Evolutionary conservation across 192 early-diverging fungal genomes (phyloP), one percentile per base, ranked within the genome.

Genomic region (Gamsiella multidivaricata): DNA sequence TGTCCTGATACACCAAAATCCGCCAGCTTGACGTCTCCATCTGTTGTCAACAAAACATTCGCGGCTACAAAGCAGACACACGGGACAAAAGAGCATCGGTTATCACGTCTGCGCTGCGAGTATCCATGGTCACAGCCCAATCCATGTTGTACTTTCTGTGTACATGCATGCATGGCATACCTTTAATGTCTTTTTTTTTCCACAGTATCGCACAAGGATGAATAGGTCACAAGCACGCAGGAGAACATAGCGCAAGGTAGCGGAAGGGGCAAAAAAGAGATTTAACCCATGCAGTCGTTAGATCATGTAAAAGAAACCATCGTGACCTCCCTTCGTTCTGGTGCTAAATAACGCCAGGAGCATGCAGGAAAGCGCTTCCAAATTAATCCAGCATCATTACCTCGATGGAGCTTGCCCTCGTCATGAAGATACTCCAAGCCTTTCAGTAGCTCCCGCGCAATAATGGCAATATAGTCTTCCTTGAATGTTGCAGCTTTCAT

Each of bases 1-100:
- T 98, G 96, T 28, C 96, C 95, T 26, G 94, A 93, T n/a, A 99
- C 97, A 11, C 97, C 97, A 88, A 99, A 99, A 85, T 99, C 97
- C 3, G 96, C 96, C 55, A 99, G 85, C 80, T 98, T 99, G 49
- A 99, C 90, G 78, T 92, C 89, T 14, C 86, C 96, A 69, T 87
- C 92, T 36, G 82, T 69, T 46, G 86, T 91, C 61, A 90, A 85
- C 31, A 89, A 80, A 15, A 99, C 73, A 74, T 97, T 97, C 23
- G 95, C 96, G 14, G 94, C 94, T 84, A 56, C 41, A 57, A 20
- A 25, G 10, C 28, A 55, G 58, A 7, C 28, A 42, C 50, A 25
- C 49, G 26, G 43, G 50, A 50, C 33, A 56, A 58, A 49, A 32
- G 7, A 54, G 23, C 39, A 50, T 42, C 23, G 46, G 37, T 39